phyloP scores from a whole-genome alignment of 768 basidiomycete genomes.

The Suillus subalutaceus region DNA sequence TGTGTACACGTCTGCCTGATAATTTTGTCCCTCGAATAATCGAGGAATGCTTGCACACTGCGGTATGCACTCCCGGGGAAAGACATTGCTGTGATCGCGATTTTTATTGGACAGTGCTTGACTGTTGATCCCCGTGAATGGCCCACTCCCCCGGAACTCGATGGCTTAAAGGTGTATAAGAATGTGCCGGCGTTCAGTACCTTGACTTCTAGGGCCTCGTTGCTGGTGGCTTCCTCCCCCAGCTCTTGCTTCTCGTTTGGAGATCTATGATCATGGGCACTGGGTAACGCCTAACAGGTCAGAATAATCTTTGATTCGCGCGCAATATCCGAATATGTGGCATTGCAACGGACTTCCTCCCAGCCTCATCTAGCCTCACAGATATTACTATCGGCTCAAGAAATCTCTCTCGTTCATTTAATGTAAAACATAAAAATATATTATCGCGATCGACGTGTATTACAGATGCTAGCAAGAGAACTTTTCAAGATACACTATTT shows the following conservation, averaged over 20 bases:
- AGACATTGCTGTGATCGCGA: background rate
- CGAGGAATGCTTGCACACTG: background rate
- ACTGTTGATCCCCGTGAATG: background rate
- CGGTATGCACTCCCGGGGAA: background rate
- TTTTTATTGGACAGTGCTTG: background rate
- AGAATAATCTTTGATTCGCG: background rate
- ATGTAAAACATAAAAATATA: background rate
- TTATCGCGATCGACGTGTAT: background rate
- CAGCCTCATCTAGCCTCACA: background rate
- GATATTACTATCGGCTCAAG: background rate
- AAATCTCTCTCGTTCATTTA: background rate
- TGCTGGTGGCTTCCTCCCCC: background rate
- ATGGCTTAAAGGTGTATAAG: conserved; percentile 1
- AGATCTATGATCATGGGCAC: background rate
- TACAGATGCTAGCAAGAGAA: background rate
- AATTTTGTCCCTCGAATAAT: background rate
- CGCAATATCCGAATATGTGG: background rate
- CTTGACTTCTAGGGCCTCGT: background rate
- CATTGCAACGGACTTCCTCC: background rate
- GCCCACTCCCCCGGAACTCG: background rate
- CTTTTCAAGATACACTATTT: background rate
- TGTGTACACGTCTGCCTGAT: background rate
- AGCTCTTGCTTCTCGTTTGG: background rate
- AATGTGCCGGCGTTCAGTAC: background rate
- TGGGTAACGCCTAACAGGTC: background rate